Conservation (phyloP, 805 yeast genomes). For the Yueomyces sp. region DNA sequence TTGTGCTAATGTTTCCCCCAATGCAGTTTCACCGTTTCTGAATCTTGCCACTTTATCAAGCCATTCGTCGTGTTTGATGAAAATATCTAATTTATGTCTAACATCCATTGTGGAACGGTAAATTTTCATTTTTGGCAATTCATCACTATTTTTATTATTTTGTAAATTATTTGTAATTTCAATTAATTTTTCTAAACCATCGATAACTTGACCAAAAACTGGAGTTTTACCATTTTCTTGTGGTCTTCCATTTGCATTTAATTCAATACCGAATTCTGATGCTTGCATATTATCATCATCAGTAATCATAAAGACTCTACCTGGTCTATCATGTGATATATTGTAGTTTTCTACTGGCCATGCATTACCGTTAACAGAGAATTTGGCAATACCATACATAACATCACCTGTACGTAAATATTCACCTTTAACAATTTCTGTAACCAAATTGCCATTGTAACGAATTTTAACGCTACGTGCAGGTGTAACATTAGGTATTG, state of each 20-base stretch:
- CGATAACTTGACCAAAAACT: conserved; percentile 65
- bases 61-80: conserved; percentile 9
- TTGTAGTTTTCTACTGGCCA: conserved; percentile 67
- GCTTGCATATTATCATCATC: conserved; percentile 32
- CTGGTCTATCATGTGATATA: conserved; percentile 56
- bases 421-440: conserved; percentile 57
- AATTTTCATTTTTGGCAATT: conserved; percentile 23
- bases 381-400: conserved; percentile 64
- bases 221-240: conserved; percentile 55
- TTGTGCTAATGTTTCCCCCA: conserved; percentile 11
- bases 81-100: conserved; percentile 5
- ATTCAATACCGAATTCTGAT: conserved; percentile 58
- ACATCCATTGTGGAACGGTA: conserved; percentile 18
- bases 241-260: conserved; percentile 29
- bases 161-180: conserved; percentile 44
- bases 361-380: conserved; percentile 60
- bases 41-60: conserved; percentile 7
- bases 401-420: conserved; percentile 88
- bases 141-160: conserved; percentile 20
- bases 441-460: conserved; percentile 53
- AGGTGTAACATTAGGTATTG: conserved; percentile 8
- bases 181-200: conserved; percentile 48
- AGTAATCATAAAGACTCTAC: conserved; percentile 60
- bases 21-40: conserved; percentile 13
- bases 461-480: conserved; percentile 13